These are phyloP conservation scores for Oryza brachyantha DNA, from an alignment of 176 grass and related monocot species.

Conservation along the genomic window DNA sequence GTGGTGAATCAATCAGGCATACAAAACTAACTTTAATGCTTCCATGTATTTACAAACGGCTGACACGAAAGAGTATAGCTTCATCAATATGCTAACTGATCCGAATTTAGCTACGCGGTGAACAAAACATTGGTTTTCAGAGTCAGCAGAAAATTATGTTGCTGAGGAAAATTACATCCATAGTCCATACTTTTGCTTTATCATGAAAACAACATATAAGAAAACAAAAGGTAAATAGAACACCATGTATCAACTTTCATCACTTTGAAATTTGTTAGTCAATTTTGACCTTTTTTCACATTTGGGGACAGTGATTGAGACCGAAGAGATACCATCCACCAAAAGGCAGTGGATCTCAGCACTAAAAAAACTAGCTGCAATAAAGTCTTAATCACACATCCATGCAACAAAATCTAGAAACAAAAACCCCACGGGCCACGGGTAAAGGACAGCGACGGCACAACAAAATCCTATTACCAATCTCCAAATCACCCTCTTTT, in stretches of 20 bases:
- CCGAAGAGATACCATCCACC: not conserved
- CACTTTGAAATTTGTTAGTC: not conserved
- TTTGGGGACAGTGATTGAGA: not conserved
- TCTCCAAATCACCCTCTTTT: slow-evolving; percentile 19
- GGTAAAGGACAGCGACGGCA: not conserved
- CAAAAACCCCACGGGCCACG: not conserved
- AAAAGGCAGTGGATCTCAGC: not conserved
- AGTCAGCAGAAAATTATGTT: not conserved
- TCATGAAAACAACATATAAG: not conserved
- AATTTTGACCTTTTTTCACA: not conserved
- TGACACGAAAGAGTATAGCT: not conserved
- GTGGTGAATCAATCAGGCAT: not conserved
- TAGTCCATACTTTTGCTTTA: not conserved
- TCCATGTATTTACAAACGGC: not conserved
- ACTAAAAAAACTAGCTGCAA: not conserved
- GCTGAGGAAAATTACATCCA: not conserved
- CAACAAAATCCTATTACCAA: not conserved
- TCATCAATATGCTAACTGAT: not conserved
- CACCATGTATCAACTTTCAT: not conserved
- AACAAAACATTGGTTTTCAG: not conserved
- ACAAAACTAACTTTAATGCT: not conserved
- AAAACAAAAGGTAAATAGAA: not conserved
- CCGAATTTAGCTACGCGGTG: not conserved
- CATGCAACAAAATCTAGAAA: not conserved
- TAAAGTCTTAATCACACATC: slow-evolving; percentile 6